Evolutionary conservation across 768 basidiomycete species (phyloP).

Genomic region (Boletus huronensis): DNA sequence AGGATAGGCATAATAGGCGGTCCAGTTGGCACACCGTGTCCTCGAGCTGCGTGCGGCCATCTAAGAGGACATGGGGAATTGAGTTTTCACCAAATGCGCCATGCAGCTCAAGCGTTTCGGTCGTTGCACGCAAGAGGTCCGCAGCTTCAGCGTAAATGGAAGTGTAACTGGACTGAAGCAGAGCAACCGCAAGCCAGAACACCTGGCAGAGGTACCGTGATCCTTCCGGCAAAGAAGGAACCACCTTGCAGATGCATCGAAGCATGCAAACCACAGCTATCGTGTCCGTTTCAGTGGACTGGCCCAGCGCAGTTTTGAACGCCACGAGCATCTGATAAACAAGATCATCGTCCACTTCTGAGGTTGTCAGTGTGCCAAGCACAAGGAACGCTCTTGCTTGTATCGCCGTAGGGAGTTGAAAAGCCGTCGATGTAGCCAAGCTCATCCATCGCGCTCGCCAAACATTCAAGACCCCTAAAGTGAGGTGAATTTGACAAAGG

Average conservation of each 20-base stretch:
- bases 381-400: constrained; percentile 85
- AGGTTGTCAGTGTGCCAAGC: constrained; percentile 74
- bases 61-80: constrained; percentile 57
- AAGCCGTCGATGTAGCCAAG: constrained; percentile 80
- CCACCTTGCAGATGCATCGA: constrained; percentile 74
- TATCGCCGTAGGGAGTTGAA: constrained; percentile 85
- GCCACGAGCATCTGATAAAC: constrained; percentile 92
- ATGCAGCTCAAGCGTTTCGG: constrained; percentile 61
- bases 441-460: constrained; percentile 97
- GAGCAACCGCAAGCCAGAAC: constrained; percentile 86
- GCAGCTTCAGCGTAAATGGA: constrained; percentile 68
- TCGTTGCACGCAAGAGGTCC: constrained; percentile 58
- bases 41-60: constrained; percentile 60
- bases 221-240: constrained; percentile 62
- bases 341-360: constrained; percentile 89
- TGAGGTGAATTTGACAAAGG: constrained; percentile 7
- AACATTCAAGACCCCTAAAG: constrained; percentile 69
- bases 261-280: constrained; percentile 83
- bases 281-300: constrained; percentile 67
- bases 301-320: constrained; percentile 65
- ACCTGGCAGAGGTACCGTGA: constrained; percentile 72
- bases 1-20: constrained; percentile 66
- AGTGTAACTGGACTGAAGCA: constrained; percentile 75
- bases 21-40: constrained; percentile 72
- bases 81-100: constrained; percentile 53